Evolutionary conservation across 768 basidiomycete species (phyloP).

Genomic region (Boletus sp.): DNA sequence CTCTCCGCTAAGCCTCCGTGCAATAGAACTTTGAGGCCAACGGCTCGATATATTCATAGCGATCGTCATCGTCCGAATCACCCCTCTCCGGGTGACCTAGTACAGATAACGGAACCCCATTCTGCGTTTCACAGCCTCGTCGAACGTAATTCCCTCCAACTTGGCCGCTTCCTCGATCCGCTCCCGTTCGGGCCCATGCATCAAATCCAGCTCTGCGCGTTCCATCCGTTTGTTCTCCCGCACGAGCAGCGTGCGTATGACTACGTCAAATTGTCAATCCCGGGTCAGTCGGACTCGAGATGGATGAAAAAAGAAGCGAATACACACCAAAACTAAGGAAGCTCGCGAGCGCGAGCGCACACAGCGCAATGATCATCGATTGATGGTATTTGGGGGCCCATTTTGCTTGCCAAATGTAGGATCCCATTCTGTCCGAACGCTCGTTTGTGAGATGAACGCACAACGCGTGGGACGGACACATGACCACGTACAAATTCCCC

Average conservation of each 20-base stretch:
- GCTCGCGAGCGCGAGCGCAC: conserved; percentile 32
- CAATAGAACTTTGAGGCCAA: background rate
- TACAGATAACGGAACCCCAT: conserved; percentile 59
- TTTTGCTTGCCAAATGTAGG: conserved; percentile 56
- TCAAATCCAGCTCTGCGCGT: conserved; percentile 41
- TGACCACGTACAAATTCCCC: conserved; percentile 48
- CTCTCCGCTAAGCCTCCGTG: background rate
- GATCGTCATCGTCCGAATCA: background rate
- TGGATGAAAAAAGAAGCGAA: background rate
- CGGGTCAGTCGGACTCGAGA: background rate
- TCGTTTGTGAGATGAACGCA: background rate
- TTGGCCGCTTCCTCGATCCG: conserved; percentile 57
- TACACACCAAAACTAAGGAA: conserved; percentile 35
- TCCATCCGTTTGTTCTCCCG: conserved; percentile 50
- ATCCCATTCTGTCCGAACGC: conserved; percentile 46
- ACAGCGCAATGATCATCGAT: conserved; percentile 53
- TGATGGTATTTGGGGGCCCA: conserved; percentile 63
- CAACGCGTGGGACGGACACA: background rate
- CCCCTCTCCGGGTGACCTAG: conserved; percentile 22
- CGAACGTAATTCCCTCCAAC: conserved; percentile 57
- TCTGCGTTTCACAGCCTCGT: conserved; percentile 54
- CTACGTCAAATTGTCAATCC: conserved; percentile 23
- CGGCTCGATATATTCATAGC: background rate
- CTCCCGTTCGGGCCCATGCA: conserved; percentile 43
- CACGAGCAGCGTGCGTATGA: conserved; percentile 41